phyloP scores from a whole-genome alignment of 1,284 basidiomycete genomes.

The Trametes hirsuta region DNA sequence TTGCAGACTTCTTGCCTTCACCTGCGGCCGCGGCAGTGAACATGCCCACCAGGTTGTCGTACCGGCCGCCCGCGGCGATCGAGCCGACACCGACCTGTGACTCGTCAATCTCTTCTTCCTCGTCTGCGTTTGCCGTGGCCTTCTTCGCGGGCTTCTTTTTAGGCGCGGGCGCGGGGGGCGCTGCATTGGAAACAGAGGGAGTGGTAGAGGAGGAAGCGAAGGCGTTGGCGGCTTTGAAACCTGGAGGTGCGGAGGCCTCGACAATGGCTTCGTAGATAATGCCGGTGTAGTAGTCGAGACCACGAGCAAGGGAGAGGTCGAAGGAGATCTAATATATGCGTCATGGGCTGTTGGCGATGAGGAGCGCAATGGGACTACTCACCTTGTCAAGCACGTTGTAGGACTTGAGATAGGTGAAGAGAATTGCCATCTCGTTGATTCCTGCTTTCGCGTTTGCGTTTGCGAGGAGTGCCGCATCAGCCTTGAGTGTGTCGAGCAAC shows the following conservation, averaged over 20 bases:
- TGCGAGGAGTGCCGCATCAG: conserved; percentile 67
- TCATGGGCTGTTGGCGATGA: conserved; percentile 3
- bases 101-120: conserved; percentile 92
- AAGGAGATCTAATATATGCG: conserved; percentile 76
- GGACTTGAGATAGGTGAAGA: conserved; percentile 85
- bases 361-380: conserved; percentile 18
- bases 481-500: conserved; percentile 76
- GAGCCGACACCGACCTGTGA: conserved; percentile 94
- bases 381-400: conserved; percentile 85
- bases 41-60: conserved; percentile 96
- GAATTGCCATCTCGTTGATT: conserved; percentile 86
- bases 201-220: conserved; percentile 46
- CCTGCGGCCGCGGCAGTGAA: conserved; percentile 83
- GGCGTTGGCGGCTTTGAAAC: conserved; percentile 60
- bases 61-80: conserved; percentile 96
- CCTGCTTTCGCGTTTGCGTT: conserved; percentile 85
- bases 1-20: conserved; percentile 66
- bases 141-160: conserved; percentile 62
- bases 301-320: conserved; percentile 94
- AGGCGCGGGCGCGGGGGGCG: conserved; percentile 32
- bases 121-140: conserved; percentile 47
- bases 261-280: conserved; percentile 98
- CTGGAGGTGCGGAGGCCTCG: conserved; percentile 91
- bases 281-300: conserved; percentile 98
- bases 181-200: conserved; percentile 32